These are phyloP conservation scores for Alternaria rosae DNA, from an alignment of 2,329 filamentous ascomycete species.

Conservation along the genomic window DNA sequence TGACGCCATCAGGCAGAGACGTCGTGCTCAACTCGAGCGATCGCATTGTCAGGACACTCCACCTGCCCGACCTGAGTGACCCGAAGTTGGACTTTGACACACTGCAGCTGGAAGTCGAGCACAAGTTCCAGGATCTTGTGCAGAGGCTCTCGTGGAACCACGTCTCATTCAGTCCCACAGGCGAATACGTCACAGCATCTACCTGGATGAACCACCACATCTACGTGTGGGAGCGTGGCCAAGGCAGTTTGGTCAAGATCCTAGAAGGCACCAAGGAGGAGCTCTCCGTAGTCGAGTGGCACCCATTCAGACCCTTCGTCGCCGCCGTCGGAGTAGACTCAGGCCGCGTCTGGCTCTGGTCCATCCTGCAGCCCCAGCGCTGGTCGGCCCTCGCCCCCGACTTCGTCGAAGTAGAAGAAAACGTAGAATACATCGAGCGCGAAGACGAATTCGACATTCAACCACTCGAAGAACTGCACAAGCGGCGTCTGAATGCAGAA, in stretches of 20 bases:
- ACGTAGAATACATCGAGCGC: conserved; percentile 92
- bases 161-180: conserved; percentile 90
- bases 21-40: conserved; percentile 93
- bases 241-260: conserved; percentile 94
- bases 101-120: conserved; percentile 88
- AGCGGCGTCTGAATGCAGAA: conserved; percentile 86
- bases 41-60: conserved; percentile 90
- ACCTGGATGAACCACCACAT: conserved; percentile 99
- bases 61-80: conserved; percentile 75
- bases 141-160: conserved; percentile 97
- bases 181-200: conserved; percentile 94
- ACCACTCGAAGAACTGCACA: conserved; percentile 91
- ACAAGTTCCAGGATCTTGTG: conserved; percentile 98
- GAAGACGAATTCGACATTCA: conserved; percentile 99
- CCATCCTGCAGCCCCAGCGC: conserved; percentile 90
- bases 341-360: conserved; percentile 94
- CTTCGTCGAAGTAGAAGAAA: conserved; percentile 97
- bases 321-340: conserved; percentile 93
- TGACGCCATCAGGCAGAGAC: conserved; percentile 84
- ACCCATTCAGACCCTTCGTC: conserved; percentile 84
- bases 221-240: conserved; percentile 95
- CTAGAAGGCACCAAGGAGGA: conserved; percentile 97
- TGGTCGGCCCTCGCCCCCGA: conserved; percentile 98
- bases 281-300: conserved; percentile 96
- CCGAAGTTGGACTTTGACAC: conserved; percentile 79